phyloP scores from a whole-genome alignment of 139 green algal genomes.

The Trebouxia sp. region DNA sequence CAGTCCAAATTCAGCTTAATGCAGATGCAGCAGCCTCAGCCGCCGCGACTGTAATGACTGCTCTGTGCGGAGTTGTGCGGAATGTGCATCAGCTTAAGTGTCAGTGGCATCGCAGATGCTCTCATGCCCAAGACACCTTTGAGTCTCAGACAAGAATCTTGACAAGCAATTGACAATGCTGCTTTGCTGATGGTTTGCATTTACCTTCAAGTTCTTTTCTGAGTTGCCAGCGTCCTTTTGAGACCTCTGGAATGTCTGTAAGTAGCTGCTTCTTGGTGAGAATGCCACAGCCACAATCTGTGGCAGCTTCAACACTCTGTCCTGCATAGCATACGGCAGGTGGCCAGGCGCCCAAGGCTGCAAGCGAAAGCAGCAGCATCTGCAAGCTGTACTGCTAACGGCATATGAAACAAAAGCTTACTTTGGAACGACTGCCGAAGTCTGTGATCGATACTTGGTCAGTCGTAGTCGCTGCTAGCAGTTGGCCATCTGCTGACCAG shows the following conservation, averaged over 20 bases:
- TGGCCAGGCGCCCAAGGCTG: not conserved
- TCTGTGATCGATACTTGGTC: not conserved
- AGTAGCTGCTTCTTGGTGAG: slow-evolving; percentile 47
- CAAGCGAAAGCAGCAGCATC: too few relatives aligned
- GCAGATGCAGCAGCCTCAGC: too few relatives aligned
- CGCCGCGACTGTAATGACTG: too few relatives aligned
- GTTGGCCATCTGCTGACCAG: slow-evolving; percentile 21
- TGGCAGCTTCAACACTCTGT: slow-evolving; percentile 33
- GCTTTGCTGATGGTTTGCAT: not conserved
- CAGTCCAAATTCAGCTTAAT: too few relatives aligned
- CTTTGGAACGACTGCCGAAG: too few relatives aligned
- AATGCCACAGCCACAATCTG: slow-evolving; percentile 48
- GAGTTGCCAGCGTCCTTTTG: slow-evolving; percentile 50
- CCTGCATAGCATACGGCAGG: not conserved
- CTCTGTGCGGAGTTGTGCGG: too few relatives aligned
- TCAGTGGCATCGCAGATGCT: too few relatives aligned
- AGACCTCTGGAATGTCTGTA: slow-evolving; percentile 68
- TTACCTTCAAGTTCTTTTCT: slow-evolving; percentile 70
- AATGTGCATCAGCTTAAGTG: too few relatives aligned
- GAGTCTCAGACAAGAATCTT: too few relatives aligned
- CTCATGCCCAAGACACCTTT: too few relatives aligned
- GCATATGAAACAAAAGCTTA: too few relatives aligned
- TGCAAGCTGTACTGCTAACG: too few relatives aligned
- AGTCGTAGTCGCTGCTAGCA: slow-evolving; percentile 4
- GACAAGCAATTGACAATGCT: not conserved